These are phyloP conservation scores for Escallonia herrerae DNA, from an alignment of 129 eudicot species.

Conservation along the genomic window DNA sequence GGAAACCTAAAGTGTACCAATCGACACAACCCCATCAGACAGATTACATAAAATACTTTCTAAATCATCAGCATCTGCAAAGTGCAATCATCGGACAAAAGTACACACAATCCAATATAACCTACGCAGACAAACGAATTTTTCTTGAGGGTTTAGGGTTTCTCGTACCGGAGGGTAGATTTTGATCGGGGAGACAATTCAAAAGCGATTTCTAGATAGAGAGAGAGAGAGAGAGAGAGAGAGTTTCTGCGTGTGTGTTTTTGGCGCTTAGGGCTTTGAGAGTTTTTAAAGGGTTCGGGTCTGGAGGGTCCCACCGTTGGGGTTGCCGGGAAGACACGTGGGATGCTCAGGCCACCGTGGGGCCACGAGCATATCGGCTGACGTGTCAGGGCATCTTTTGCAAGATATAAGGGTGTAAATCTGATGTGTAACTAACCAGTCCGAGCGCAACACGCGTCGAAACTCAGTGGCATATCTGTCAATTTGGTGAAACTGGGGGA, in stretches of 20 bases:
- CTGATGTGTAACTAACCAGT: neutral
- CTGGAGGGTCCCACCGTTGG: conserved; percentile 28
- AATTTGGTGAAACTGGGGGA: too few species aligned
- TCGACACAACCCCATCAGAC: neutral
- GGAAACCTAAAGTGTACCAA: neutral
- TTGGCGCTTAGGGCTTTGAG: conserved; percentile 55
- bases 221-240: conserved; percentile 8
- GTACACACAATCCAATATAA: neutral
- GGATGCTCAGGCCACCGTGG: conserved; percentile 1
- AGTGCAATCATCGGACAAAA: neutral
- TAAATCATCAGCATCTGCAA: neutral
- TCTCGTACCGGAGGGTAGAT: conserved; percentile 27
- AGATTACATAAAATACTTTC: neutral
- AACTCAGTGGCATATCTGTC: neutral
- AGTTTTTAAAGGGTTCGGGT: conserved; percentile 72
- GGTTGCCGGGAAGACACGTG: conserved; percentile 21
- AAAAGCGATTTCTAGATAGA: conserved; percentile 7
- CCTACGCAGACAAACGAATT: neutral
- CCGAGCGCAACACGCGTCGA: neutral
- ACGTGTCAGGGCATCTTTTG: conserved; percentile 19
- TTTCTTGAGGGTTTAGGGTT: conserved; percentile 9
- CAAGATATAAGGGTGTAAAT: conserved; percentile 7
- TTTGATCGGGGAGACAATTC: conserved; percentile 25
- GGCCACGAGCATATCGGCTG: conserved; percentile 5
- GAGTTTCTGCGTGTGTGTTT: conserved; percentile 24